Percentiles rank a stretch among this genome's conserved stretches.
These are phyloP conservation scores for Guillardia theta DNA, from an alignment of 78 protist species.

Conservation along the genomic window DNA sequence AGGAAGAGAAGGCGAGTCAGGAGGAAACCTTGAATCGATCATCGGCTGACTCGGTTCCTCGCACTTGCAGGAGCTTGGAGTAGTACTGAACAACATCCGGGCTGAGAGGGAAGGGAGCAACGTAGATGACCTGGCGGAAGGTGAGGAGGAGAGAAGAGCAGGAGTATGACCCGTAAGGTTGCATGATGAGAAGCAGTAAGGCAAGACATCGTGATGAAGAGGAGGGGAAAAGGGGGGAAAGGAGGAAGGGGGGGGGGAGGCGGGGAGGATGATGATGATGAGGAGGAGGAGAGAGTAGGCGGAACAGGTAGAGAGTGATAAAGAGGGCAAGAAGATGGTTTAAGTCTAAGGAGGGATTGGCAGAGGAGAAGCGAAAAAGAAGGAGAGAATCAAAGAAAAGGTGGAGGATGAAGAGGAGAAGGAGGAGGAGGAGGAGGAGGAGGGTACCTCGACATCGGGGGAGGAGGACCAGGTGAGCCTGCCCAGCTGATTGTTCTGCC, in stretches of 20 bases:
- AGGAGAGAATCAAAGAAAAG: neutral
- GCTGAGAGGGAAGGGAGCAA: conserved; percentile 14
- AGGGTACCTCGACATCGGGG: neutral
- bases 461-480: neutral
- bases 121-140: conserved; percentile 10
- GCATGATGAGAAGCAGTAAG: neutral
- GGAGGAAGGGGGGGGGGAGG: neutral
- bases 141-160: neutral
- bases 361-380: neutral
- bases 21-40: neutral
- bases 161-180: neutral
- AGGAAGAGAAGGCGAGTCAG: too few relatives aligned
- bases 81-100: conserved; percentile 39
- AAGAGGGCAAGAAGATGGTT: neutral
- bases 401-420: too few relatives aligned
- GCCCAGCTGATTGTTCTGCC: conserved; percentile 4
- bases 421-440: too few relatives aligned
- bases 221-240: neutral
- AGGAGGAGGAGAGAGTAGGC: neutral
- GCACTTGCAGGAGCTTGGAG: neutral
- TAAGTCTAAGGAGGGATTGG: neutral
- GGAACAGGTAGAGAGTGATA: neutral
- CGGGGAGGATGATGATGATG: neutral
- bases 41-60: neutral
- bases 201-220: neutral